These are phyloP conservation scores for Claviceps sp. DNA, from an alignment of 2,329 filamentous ascomycete genomes.

Conservation along the genomic window DNA sequence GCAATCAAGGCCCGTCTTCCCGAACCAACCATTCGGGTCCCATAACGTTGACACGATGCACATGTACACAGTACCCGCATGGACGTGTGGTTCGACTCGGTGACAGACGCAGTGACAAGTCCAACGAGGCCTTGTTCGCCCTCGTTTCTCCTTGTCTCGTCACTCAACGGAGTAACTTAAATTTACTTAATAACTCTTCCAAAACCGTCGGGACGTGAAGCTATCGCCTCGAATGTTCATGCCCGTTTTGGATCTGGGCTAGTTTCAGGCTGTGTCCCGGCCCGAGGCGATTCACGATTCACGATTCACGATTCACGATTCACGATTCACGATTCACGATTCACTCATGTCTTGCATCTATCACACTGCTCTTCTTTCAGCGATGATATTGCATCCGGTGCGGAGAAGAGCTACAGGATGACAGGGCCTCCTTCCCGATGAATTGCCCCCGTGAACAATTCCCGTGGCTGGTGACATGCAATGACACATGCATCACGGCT, in stretches of 20 bases:
- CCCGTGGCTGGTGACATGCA: neutral
- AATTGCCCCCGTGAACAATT: neutral
- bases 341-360: neutral
- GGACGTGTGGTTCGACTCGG: neutral
- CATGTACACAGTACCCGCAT: neutral
- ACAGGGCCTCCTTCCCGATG: neutral
- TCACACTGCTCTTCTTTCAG: neutral
- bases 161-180: too few species aligned
- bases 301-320: neutral
- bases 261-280: neutral
- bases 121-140: neutral
- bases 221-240: neutral
- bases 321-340: neutral
- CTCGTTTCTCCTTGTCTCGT: neutral
- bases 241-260: neutral
- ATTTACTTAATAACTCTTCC: neutral
- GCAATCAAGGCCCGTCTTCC: neutral
- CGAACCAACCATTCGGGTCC: neutral
- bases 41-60: neutral
- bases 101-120: neutral
- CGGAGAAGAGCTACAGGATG: neutral
- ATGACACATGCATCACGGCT: neutral
- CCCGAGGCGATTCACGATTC: neutral
- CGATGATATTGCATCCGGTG: neutral
- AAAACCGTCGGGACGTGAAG: neutral